A percentile compares a stretch with the other conserved stretches of the same genome.
These are phyloP conservation scores for Cryptococcus sp. DNA, from an alignment of 1,284 basidiomycete genomes.

Conservation along the genomic window DNA sequence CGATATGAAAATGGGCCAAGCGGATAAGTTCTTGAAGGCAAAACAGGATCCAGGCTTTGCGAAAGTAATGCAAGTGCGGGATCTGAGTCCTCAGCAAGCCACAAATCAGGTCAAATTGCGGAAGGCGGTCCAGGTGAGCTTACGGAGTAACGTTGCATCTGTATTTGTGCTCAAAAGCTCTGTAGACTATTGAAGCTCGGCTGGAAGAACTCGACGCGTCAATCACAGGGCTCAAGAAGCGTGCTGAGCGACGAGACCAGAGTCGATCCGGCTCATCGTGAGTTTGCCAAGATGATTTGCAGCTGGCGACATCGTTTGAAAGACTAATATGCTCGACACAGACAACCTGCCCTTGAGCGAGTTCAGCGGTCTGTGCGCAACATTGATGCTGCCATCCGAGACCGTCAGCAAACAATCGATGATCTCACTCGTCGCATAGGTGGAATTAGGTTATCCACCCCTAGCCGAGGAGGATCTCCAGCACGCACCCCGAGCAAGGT, in stretches of 20 bases:
- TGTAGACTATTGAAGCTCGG: constrained; percentile 48
- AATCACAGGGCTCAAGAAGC: constrained; percentile 42
- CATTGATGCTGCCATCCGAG: constrained; percentile 53
- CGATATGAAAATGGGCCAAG: constrained; percentile 55
- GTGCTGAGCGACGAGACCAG: constrained; percentile 21
- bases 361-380: constrained; percentile 56
- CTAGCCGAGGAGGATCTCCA: constrained; percentile 9
- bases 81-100: constrained; percentile 57
- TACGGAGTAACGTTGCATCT: not conserved
- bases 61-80: constrained; percentile 54
- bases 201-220: constrained; percentile 50
- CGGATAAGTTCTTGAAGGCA: constrained; percentile 55
- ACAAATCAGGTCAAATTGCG: constrained; percentile 55
- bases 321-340: constrained; percentile 12
- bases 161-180: not conserved
- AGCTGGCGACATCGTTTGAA: not conserved
- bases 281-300: constrained; percentile 13
- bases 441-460: constrained; percentile 26
- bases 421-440: constrained; percentile 53
- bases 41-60: constrained; percentile 55
- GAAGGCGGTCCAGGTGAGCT: constrained; percentile 44
- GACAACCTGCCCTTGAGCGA: constrained; percentile 54
- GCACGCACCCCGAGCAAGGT: constrained; percentile 3
- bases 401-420: constrained; percentile 53
- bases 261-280: constrained; percentile 13